Evolutionary conservation across 2,329 filamentous ascomycete genomes (phyloP).

Genomic region (Diatrype stigma): DNA sequence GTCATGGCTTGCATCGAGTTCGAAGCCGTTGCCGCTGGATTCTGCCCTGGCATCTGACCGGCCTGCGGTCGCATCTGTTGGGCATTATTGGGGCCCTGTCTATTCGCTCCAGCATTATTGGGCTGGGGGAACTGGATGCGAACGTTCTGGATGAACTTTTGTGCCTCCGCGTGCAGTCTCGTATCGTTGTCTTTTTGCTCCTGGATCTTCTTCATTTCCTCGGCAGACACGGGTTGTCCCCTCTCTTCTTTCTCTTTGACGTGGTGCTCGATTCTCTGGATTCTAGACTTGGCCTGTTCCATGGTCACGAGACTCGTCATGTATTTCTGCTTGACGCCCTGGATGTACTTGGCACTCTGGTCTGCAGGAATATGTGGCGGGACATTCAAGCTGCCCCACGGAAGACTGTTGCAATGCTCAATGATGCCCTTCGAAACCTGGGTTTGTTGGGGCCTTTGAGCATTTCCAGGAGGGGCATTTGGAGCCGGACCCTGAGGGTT

Average conservation of each 20-base stretch:
- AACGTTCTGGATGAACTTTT: conserved; percentile 19
- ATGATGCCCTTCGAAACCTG: conserved; percentile 18
- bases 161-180: conserved; percentile 18
- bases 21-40: conserved; percentile 12
- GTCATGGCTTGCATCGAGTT: conserved; percentile 29
- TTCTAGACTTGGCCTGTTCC: conserved; percentile 18
- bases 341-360: conserved; percentile 15
- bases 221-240: conserved; percentile 12
- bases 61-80: conserved; percentile 22
- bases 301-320: conserved; percentile 19
- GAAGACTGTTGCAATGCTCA: conserved; percentile 22
- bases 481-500: conserved; percentile 4
- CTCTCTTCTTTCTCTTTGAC: conserved; percentile 24
- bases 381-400: conserved; percentile 15
- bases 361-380: conserved; percentile 14
- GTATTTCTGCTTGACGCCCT: conserved; percentile 19
- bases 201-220: conserved; percentile 19
- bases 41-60: conserved; percentile 15
- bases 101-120: conserved; percentile 5
- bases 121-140: conserved; percentile 15
- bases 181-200: conserved; percentile 14
- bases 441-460: conserved; percentile 1
- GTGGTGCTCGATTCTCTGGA: conserved; percentile 13
- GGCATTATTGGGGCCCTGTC: conserved; percentile 8
- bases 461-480: conserved; percentile 1